Conservation (phyloP, 495 filamentous ascomycete species). For the Pseudomonodictys pantanalensis region DNA sequence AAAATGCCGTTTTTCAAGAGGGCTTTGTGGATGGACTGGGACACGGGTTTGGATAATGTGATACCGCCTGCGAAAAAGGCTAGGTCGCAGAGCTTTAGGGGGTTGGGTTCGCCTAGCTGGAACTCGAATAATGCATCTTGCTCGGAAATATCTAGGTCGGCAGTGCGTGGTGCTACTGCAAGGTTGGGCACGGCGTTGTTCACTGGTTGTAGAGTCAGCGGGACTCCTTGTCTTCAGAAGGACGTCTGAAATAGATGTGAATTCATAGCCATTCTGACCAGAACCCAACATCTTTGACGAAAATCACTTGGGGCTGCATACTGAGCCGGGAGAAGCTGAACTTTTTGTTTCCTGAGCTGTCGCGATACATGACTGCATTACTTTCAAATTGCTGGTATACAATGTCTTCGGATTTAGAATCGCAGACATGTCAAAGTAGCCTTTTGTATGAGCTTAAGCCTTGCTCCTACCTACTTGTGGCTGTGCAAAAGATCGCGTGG, state of each 20-base stretch:
- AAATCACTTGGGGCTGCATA: too few species aligned
- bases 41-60: conserved; percentile 13
- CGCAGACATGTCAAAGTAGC: too few species aligned
- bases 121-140: conserved; percentile 34
- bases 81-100: conserved; percentile 29
- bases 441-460: too few species aligned
- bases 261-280: too few species aligned
- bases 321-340: conserved; percentile 24
- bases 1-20: conserved; percentile 34
- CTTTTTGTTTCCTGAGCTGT: not conserved
- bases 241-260: too few species aligned
- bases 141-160: conserved; percentile 30
- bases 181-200: conserved; percentile 24
- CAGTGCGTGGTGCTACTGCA: conserved; percentile 1
- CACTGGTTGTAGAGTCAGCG: too few species aligned
- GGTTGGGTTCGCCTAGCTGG: conserved; percentile 29
- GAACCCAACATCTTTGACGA: too few species aligned
- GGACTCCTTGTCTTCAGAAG: too few species aligned
- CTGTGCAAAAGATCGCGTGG: too few species aligned
- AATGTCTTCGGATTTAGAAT: too few species aligned
- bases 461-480: too few species aligned
- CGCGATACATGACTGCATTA: conserved; percentile 18
- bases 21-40: conserved; percentile 27
- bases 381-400: too few species aligned
- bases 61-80: conserved; percentile 33